Evolutionary conservation across 2,329 filamentous ascomycete genomes (phyloP), one percentile per base, ranked within the genome.

Genomic region (Truncatella angustata): DNA sequence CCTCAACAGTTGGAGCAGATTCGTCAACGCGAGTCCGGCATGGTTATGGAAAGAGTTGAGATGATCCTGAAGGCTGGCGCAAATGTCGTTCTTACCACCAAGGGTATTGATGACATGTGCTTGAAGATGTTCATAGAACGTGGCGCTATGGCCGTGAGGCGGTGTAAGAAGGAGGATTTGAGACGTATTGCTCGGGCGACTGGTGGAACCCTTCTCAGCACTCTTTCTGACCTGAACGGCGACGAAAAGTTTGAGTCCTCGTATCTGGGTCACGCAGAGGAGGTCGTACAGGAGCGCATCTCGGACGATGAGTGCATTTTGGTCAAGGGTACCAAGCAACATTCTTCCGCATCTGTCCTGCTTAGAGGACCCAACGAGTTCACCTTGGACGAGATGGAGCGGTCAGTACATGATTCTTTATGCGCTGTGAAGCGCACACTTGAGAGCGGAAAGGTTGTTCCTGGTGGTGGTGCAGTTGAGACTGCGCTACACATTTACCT

Each of bases 401-500:
- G 94, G 59, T 97, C 94, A 1, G 86, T 99, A 16, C 94, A 99
- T 76, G 94, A 99, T 73, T 96, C 93, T 12, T 81, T 99, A 43
- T 97, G 90, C 60, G 94, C 94, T 43, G 92, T 99, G 58, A 99
- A 99, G 85, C 86, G 94, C 62, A 97, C 94, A 3, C 80, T 99
- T 6, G 94, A 99, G 77, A 96, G 91, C 66, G 94, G 94, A 65
- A 92, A 90, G 73, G 95, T 99, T 60, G 94, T 99, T 35, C 94
- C 94, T 14, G 94, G 94, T 60, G 94, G 94, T 60, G 94, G 93
- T 67, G 94, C 94, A 39, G 93, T 97, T 20, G 94, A 99, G 79
- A 97, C 94, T n/a, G 94, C 94, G 45, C 83, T 99, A 59, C 94
- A 97, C 77, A 99, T 99, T 69, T 99, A 97, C 76, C 84, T 99